These are phyloP conservation scores for Colletotrichum kahawae DNA, from an alignment of 2,329 filamentous ascomycete genomes.

Conservation along the genomic window DNA sequence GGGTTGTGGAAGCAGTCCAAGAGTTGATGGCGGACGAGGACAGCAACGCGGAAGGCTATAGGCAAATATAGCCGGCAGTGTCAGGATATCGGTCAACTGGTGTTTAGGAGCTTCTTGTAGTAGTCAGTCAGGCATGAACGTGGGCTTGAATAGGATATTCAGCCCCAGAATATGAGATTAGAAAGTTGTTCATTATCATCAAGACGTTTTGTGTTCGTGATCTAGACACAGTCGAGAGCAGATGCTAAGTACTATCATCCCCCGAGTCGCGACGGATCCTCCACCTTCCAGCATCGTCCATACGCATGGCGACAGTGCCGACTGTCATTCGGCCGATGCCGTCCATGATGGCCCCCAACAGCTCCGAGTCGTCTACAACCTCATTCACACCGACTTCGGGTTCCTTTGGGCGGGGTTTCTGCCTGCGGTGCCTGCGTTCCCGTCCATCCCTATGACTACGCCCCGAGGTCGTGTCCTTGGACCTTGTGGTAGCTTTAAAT, in stretches of 20 bases:
- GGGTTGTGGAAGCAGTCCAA: conserved; percentile 36
- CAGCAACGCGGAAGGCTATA: background rate
- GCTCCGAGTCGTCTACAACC: conserved; percentile 30
- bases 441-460: background rate
- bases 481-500: background rate
- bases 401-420: background rate
- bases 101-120: background rate
- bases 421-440: background rate
- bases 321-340: conserved; percentile 39
- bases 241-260: background rate
- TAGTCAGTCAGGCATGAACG: background rate
- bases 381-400: background rate
- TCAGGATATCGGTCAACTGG: background rate
- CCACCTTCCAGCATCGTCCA: conserved; percentile 46
- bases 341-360: conserved; percentile 39
- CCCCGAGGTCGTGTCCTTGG: background rate
- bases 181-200: background rate
- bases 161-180: background rate
- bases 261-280: conserved; percentile 31
- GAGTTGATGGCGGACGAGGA: conserved; percentile 31
- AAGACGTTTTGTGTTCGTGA: background rate
- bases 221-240: background rate
- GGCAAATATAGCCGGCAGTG: background rate
- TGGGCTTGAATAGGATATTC: background rate
- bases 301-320: conserved; percentile 31